Evolutionary conservation across 2,329 filamentous ascomycete species (phyloP), one percentile per base, ranked within the genome.

Genomic region (Colletotrichum sp.): DNA sequence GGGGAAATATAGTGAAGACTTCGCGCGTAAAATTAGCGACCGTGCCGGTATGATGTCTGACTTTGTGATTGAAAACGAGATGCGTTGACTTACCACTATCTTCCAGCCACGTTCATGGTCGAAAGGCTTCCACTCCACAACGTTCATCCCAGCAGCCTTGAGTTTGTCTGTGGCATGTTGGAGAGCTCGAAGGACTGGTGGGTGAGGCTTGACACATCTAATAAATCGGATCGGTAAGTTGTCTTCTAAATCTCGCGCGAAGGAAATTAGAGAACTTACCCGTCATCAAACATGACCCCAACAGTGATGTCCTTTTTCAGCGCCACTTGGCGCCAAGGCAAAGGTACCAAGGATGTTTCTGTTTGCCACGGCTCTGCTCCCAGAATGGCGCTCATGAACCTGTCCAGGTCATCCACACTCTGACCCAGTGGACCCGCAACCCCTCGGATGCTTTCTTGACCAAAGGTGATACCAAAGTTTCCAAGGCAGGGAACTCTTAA

Each of bases 281-380:
- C 90, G 78, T 94, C 93, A 80, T 92, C 85, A 87, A 89, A 91
- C 81, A 94, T 85, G 34, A 94, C 87, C 7, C 85, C 92, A 68
- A 94, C 83, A 43, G 85, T 88, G 38, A 93, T 81, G 1, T 81
- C 86, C 31, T 68, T 8, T 0, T 83, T 80, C 6, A 84, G 72
- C 5, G 78, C 66, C 0, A 80, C 79, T 3, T 76, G 29, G 9
- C 87, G 80, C 90, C 91, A 93, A 0, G 90, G 88, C 29, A 92
- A 86, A 0, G 90, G 90, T 3, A 91, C 78, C 47, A 91, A 87
- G 13, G 86, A 87, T 0, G 90, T 87, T 72, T 93, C 90, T 3
- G 78, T 79, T 0, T 87, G 82, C 91, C 91, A 93, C 0, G 91
- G 91, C 73, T 87, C 78, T 5, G 84, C 79, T 59, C 83, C 84